Percentiles rank a stretch among this genome's conserved stretches.
Conservation (phyloP, 148 eudicot species). For the Heliosperma pusillum region DNA sequence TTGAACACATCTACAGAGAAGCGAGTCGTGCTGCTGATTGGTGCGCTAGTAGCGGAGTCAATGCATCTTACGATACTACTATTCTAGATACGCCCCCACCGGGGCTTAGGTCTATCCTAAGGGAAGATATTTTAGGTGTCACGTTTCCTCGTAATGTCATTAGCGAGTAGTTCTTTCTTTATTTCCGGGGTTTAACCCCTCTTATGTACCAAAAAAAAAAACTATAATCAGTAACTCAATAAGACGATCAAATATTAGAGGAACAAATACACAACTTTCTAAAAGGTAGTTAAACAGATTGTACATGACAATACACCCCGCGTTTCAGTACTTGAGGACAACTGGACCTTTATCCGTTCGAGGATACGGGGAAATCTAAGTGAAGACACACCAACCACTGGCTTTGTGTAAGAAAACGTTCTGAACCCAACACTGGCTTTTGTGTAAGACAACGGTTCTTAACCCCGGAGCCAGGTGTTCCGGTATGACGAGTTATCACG, state of each 20-base stretch:
- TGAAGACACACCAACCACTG: slow-evolving; percentile 10
- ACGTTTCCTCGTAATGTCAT: too few species aligned
- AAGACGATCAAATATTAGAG: background rate
- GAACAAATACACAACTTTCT: background rate
- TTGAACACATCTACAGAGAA: too few species aligned
- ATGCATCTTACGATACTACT: too few species aligned
- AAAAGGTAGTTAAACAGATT: background rate
- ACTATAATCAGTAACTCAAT: background rate
- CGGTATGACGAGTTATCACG: slow-evolving; percentile 92
- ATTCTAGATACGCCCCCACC: too few species aligned
- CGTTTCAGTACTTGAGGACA: background rate
- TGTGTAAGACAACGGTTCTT: background rate
- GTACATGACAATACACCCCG: background rate
- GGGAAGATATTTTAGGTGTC: too few species aligned
- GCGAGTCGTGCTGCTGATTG: too few species aligned
- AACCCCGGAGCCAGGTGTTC: slow-evolving; percentile 95
- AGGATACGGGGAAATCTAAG: background rate
- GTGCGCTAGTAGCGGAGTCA: too few species aligned
- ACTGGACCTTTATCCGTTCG: background rate
- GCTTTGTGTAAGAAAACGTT: background rate
- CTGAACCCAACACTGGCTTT: slow-evolving; percentile 10
- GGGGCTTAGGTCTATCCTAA: too few species aligned
- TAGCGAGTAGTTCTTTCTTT: too few species aligned
- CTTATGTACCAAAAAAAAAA: too few species aligned
- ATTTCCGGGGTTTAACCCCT: too few species aligned